Evolutionary conservation across 116 monocot genomes (phyloP).

Genomic region (Dioscorea cayenensis): DNA sequence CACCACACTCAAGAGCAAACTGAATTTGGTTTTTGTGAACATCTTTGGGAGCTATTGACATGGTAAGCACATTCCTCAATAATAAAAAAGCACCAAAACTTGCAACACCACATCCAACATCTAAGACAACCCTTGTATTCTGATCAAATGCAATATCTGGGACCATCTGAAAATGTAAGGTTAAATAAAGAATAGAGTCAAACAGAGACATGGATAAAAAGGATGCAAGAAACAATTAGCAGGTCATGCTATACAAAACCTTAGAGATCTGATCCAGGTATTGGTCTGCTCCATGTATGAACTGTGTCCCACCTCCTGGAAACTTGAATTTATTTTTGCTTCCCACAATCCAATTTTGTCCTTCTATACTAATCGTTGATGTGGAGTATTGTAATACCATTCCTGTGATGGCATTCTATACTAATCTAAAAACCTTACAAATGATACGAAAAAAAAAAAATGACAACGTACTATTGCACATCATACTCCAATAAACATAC

Average conservation of each 20-base stretch:
- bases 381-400: slow-evolving; percentile 94
- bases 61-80: slow-evolving; percentile 67
- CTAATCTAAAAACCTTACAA: neutral
- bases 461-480: neutral
- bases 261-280: slow-evolving; percentile 84
- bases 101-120: slow-evolving; percentile 98
- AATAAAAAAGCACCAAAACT: slow-evolving; percentile 92
- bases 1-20: slow-evolving; percentile 98
- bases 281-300: slow-evolving; percentile 90
- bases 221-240: neutral
- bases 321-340: slow-evolving; percentile 83
- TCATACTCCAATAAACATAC: neutral
- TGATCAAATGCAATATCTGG: slow-evolving; percentile 83
- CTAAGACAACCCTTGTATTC: slow-evolving; percentile 62
- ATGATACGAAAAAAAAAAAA: neutral
- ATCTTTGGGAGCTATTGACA: slow-evolving; percentile 98
- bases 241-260: slow-evolving; percentile 20
- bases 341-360: slow-evolving; percentile 88
- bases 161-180: slow-evolving; percentile 61
- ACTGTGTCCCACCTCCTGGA: slow-evolving; percentile 96
- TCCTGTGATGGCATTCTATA: slow-evolving; percentile 36
- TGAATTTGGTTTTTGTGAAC: slow-evolving; percentile 98
- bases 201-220: slow-evolving; percentile 2
- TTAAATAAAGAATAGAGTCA: slow-evolving; percentile 5
- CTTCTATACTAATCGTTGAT: slow-evolving; percentile 85